These are phyloP conservation scores for Bisporella sp. DNA, from an alignment of 2,329 filamentous ascomycete genomes.

Conservation along the genomic window DNA sequence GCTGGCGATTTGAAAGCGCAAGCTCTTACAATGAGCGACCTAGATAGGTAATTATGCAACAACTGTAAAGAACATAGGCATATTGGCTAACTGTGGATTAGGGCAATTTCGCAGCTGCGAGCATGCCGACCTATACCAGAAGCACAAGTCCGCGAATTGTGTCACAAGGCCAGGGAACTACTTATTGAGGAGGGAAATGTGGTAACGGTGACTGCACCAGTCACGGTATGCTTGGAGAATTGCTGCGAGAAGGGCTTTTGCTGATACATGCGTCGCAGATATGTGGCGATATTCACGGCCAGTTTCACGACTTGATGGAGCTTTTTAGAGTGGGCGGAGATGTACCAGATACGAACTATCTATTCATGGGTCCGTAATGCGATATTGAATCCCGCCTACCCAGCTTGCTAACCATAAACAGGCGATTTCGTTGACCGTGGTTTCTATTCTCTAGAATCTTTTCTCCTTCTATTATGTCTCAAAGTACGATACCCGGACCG, in stretches of 20 bases:
- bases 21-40: conserved; percentile 67
- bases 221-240: conserved; percentile 55
- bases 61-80: background rate
- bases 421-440: conserved; percentile 96
- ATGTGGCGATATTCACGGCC: conserved; percentile 94
- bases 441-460: conserved; percentile 96
- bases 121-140: conserved; percentile 95
- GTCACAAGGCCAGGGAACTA: conserved; percentile 93
- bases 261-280: conserved; percentile 45
- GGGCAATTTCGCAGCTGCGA: conserved; percentile 91
- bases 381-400: too few species aligned
- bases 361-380: conserved; percentile 75
- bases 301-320: conserved; percentile 97
- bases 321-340: conserved; percentile 90
- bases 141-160: conserved; percentile 89
- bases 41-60: conserved; percentile 66
- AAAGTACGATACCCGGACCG: conserved; percentile 97
- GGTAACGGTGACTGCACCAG: conserved; percentile 87
- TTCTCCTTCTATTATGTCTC: conserved; percentile 87
- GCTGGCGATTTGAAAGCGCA: too few species aligned
- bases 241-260: background rate
- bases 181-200: conserved; percentile 97
- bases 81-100: conserved; percentile 31
- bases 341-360: conserved; percentile 90
- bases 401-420: conserved; percentile 28